Evolutionary conservation across 768 basidiomycete genomes (phyloP).

Genomic region (Tubosaeta sp.): DNA sequence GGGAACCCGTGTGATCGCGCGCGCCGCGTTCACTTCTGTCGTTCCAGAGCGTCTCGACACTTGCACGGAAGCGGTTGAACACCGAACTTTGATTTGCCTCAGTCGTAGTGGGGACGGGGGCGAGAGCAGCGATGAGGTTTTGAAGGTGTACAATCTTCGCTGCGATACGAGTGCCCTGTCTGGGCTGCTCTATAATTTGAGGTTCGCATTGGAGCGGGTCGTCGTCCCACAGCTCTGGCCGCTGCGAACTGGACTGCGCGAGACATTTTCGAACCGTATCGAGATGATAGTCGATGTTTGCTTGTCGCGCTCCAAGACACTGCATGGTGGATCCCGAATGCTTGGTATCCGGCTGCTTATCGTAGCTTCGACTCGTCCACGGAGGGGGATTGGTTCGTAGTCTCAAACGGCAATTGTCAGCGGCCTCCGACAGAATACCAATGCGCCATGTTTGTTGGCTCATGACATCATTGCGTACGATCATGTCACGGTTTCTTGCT

Average conservation of each 20-base stretch:
- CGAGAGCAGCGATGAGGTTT: constrained; percentile 16
- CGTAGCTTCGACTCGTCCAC: too few species aligned
- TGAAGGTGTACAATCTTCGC: constrained; percentile 21
- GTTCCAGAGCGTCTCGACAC: constrained; percentile 17
- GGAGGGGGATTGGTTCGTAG: too few species aligned
- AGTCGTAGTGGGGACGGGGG: constrained; percentile 20
- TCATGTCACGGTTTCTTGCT: background rate
- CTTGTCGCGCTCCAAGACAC: constrained; percentile 11
- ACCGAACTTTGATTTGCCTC: constrained; percentile 13
- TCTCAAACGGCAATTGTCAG: background rate
- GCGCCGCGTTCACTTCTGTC: constrained; percentile 9
- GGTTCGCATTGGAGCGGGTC: background rate
- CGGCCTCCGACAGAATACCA: background rate
- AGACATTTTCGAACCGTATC: constrained; percentile 16
- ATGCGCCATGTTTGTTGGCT: background rate
- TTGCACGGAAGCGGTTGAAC: constrained; percentile 18
- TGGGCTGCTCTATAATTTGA: constrained; percentile 4
- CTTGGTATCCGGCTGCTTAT: too few species aligned
- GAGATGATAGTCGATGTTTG: constrained; percentile 19
- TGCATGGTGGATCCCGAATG: constrained; percentile 6
- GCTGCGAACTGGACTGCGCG: constrained; percentile 1
- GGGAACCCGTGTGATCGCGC: constrained; percentile 4
- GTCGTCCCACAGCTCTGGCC: background rate
- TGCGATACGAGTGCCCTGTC: constrained; percentile 14
- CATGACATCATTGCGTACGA: background rate